These are phyloP conservation scores for Cavenderia fasciculata DNA, from an alignment of 78 protist species.

Conservation along the genomic window DNA sequence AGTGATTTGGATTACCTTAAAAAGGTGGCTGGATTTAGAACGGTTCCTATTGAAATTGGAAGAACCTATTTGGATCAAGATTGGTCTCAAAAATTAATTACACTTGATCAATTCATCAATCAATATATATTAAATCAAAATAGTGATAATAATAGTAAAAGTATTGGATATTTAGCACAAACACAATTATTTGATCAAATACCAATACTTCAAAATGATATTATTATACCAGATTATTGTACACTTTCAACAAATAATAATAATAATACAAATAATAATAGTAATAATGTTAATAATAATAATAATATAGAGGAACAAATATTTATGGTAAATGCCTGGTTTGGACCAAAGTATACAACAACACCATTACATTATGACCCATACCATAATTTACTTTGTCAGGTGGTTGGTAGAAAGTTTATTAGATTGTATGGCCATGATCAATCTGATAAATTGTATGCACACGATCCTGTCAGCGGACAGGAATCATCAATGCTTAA, in stretches of 20 bases:
- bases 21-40: constrained; percentile 54
- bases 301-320: neutral
- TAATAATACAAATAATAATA: neutral
- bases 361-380: constrained; percentile 79
- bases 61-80: constrained; percentile 15
- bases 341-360: constrained; percentile 69
- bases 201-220: constrained; percentile 54
- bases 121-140: constrained; percentile 25
- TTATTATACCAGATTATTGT: constrained; percentile 72
- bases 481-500: constrained; percentile 1
- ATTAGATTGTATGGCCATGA: constrained; percentile 9
- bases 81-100: constrained; percentile 80
- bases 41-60: constrained; percentile 83
- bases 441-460: constrained; percentile 64
- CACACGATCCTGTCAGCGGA: too few relatives aligned
- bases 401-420: constrained; percentile 74
- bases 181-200: constrained; percentile 78
- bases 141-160: neutral
- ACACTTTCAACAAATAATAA: neutral
- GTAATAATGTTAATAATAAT: neutral
- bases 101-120: constrained; percentile 50
- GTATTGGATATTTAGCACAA: constrained; percentile 81
- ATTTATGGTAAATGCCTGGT: constrained; percentile 61
- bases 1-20: constrained; percentile 62
- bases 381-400: constrained; percentile 60